phyloP scores from a whole-genome alignment of 129 eudicot species.

The Gnaphalium uliginosum region DNA sequence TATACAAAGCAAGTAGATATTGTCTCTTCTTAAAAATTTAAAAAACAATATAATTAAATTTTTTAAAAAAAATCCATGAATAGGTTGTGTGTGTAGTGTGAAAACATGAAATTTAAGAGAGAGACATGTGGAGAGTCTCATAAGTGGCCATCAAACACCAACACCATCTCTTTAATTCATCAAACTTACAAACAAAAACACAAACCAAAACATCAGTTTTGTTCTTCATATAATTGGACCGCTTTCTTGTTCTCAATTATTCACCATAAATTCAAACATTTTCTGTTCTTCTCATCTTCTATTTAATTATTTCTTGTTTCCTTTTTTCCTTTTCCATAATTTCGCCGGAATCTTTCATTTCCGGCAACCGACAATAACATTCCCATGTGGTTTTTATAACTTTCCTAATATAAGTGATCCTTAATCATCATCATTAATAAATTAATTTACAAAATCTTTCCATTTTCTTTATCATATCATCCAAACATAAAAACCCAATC shows the following conservation, averaged over 20 bases:
- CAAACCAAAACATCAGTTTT: slow-evolving; percentile 30
- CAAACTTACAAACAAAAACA: neutral
- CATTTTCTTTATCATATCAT: neutral
- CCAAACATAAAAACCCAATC: neutral
- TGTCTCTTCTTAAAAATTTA: neutral
- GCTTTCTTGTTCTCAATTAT: slow-evolving; percentile 14
- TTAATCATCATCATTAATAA: neutral
- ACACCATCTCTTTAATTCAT: slow-evolving; percentile 15
- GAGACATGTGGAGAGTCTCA: slow-evolving; percentile 30
- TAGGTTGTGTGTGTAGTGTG: slow-evolving; percentile 24
- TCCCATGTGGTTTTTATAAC: slow-evolving; percentile 14
- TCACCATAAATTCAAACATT: slow-evolving; percentile 25
- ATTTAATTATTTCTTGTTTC: no score
- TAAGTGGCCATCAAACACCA: slow-evolving; percentile 5
- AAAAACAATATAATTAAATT: neutral
- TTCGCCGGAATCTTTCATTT: slow-evolving; percentile 17
- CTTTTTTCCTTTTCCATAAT: neutral
- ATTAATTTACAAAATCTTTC: neutral
- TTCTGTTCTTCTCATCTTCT: slow-evolving; percentile 27
- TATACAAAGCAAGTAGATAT: neutral
- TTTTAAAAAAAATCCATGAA: neutral
- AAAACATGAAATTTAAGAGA: slow-evolving; percentile 10
- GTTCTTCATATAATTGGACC: slow-evolving; percentile 30
- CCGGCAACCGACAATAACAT: slow-evolving; percentile 10
- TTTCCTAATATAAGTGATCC: neutral